These are phyloP conservation scores for Aphanomyces stellatus DNA, from an alignment of 352 stramenopile genomes.

Conservation along the genomic window DNA sequence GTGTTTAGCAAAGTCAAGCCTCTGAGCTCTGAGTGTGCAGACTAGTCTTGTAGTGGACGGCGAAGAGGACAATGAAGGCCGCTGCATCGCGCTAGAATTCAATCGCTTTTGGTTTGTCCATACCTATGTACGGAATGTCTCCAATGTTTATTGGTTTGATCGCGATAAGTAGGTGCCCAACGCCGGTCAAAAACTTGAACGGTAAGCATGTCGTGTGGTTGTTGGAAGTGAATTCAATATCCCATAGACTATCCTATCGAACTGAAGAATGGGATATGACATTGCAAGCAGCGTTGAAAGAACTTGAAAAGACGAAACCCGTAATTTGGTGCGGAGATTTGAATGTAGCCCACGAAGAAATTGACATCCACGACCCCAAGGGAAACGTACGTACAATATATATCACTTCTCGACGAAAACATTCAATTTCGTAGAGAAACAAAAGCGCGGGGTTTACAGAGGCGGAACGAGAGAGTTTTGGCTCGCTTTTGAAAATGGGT, in stretches of 20 bases:
- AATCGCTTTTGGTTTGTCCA: constrained; percentile 73
- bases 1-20: constrained; percentile 67
- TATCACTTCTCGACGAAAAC: background rate
- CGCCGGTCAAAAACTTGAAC: constrained; percentile 54
- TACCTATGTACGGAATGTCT: no score
- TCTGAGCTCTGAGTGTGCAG: constrained; percentile 52
- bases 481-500: constrained; percentile 39
- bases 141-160: no score
- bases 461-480: constrained; percentile 66
- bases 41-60: constrained; percentile 52
- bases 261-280: constrained; percentile 69
- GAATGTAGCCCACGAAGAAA: constrained; percentile 80
- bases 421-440: constrained; percentile 30
- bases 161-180: constrained; percentile 79
- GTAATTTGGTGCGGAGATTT: constrained; percentile 80
- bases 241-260: constrained; percentile 39
- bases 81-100: constrained; percentile 71
- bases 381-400: constrained; percentile 34
- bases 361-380: constrained; percentile 83
- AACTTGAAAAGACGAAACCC: constrained; percentile 50
- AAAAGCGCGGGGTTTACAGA: constrained; percentile 73
- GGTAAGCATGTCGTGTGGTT: constrained; percentile 8
- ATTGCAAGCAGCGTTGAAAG: constrained; percentile 54
- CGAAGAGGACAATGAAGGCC: constrained; percentile 43
- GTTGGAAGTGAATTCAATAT: background rate